Conservation (phyloP, 2,329 filamentous ascomycete species). For the Xylariaceae sp. region DNA sequence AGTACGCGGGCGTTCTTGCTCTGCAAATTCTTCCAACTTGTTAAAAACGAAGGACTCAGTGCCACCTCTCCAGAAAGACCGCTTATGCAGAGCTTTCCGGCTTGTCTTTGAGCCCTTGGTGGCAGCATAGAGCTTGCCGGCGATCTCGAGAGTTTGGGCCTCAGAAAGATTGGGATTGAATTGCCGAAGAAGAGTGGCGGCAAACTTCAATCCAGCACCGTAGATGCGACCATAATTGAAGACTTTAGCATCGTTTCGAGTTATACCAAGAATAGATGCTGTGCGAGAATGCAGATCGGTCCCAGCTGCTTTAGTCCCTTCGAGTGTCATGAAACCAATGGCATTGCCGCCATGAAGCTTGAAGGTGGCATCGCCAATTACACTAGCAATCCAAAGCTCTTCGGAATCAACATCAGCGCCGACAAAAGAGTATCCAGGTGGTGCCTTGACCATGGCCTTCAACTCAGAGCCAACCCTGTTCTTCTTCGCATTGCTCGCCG, state of each 20-base stretch:
- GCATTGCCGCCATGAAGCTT: slow-evolving; percentile 94
- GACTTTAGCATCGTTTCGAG: slow-evolving; percentile 90
- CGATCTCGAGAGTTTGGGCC: slow-evolving; percentile 69
- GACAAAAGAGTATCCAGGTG: slow-evolving; percentile 86
- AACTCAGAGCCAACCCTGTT: slow-evolving; percentile 95
- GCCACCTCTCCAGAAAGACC: slow-evolving; percentile 88
- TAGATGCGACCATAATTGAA: slow-evolving; percentile 99
- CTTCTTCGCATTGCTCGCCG: slow-evolving; percentile 92
- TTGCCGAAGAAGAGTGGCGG: slow-evolving; percentile 81
- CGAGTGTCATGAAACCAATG: slow-evolving; percentile 97
- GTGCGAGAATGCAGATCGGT: slow-evolving; percentile 95
- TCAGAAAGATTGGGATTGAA: slow-evolving; percentile 88
- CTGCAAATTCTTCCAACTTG: slow-evolving; percentile 93
- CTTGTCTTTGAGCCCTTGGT: slow-evolving; percentile 89
- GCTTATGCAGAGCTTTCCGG: slow-evolving; percentile 66
- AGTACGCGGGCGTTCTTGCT: slow-evolving; percentile 85
- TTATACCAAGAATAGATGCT: slow-evolving; percentile 86
- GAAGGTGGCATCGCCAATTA: slow-evolving; percentile 93
- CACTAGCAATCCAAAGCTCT: slow-evolving; percentile 95
- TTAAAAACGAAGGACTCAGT: slow-evolving; percentile 99
- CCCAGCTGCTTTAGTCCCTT: slow-evolving; percentile 89
- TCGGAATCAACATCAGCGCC: slow-evolving; percentile 97
- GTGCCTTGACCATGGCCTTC: slow-evolving; percentile 94
- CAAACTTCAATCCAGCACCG: slow-evolving; percentile 93
- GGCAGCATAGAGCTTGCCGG: slow-evolving; percentile 75